Evolutionary conservation across 768 basidiomycete species (phyloP).

Genomic region (Kwoniella dejecticola): DNA sequence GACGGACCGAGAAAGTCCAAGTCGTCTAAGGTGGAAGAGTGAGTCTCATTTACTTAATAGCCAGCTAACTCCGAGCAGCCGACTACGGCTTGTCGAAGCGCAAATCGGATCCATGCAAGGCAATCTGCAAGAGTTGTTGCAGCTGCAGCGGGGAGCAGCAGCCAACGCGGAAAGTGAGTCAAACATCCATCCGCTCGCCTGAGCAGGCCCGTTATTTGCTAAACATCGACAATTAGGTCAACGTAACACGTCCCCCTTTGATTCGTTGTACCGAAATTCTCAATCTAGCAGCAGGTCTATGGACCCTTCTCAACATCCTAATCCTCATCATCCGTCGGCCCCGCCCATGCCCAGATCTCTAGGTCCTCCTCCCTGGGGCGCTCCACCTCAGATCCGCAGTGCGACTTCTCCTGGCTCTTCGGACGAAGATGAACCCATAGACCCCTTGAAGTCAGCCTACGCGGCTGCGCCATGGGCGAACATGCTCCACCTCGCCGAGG

Average conservation of each 20-base stretch:
- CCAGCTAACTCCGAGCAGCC: constrained; percentile 23
- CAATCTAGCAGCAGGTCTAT: not conserved
- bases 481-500: constrained; percentile 48
- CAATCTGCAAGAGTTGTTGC: constrained; percentile 39
- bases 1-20: constrained; percentile 47
- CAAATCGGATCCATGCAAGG: constrained; percentile 45
- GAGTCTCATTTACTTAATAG: constrained; percentile 1
- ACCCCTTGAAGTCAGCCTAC: constrained; percentile 21
- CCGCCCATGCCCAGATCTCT: not conserved
- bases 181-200: not conserved
- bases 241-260: not conserved
- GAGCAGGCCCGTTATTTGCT: too few species aligned
- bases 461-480: constrained; percentile 38
- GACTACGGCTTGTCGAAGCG: constrained; percentile 40
- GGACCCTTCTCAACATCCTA: not conserved
- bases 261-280: not conserved
- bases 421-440: constrained; percentile 37
- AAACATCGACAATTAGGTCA: not conserved
- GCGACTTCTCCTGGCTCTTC: constrained; percentile 19
- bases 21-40: constrained; percentile 48
- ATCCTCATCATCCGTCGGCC: not conserved
- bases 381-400: not conserved
- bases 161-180: not conserved
- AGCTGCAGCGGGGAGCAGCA: constrained; percentile 32
- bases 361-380: constrained; percentile 3